Percentiles rank a stretch among this genome's conserved stretches.
Conservation (phyloP, 169 alveolate genomes). For the Theileria equi region DNA sequence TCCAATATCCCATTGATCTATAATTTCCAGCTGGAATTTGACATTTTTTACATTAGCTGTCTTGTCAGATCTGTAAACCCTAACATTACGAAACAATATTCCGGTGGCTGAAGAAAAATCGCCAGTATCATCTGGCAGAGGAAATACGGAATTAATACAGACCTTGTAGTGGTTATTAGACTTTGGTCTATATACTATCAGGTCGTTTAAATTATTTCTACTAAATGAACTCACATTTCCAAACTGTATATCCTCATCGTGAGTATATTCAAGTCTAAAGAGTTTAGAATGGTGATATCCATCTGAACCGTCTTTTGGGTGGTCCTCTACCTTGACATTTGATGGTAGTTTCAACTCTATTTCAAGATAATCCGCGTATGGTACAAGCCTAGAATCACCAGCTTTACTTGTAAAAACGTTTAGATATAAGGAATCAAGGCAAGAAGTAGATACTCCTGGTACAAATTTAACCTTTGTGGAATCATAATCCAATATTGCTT, state of each 20-base stretch:
- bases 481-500: conserved; percentile 41
- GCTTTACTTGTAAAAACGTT: conserved; percentile 52
- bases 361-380: conserved; percentile 40
- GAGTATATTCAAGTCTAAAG: conserved; percentile 34
- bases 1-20: conserved; percentile 55
- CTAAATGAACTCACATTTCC: conserved; percentile 15
- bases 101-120: neutral
- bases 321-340: no score
- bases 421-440: conserved; percentile 42
- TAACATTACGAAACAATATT: conserved; percentile 39
- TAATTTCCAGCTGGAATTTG: conserved; percentile 36
- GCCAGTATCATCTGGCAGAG: neutral
- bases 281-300: conserved; percentile 48
- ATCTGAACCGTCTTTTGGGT: no score
- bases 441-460: conserved; percentile 38
- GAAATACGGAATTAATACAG: neutral
- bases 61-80: conserved; percentile 35
- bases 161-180: conserved; percentile 55
- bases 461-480: conserved; percentile 28
- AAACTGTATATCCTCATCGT: conserved; percentile 21
- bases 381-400: conserved; percentile 21
- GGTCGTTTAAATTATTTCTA: conserved; percentile 29
- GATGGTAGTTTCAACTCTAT: conserved; percentile 15
- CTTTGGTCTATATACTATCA: conserved; percentile 53
- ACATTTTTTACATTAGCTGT: conserved; percentile 18